A percentile compares a stretch with the other conserved stretches of the same genome.
Evolutionary conservation across 2,329 filamentous ascomycete species (phyloP).

Genomic region (Pyrenophora graminea): DNA sequence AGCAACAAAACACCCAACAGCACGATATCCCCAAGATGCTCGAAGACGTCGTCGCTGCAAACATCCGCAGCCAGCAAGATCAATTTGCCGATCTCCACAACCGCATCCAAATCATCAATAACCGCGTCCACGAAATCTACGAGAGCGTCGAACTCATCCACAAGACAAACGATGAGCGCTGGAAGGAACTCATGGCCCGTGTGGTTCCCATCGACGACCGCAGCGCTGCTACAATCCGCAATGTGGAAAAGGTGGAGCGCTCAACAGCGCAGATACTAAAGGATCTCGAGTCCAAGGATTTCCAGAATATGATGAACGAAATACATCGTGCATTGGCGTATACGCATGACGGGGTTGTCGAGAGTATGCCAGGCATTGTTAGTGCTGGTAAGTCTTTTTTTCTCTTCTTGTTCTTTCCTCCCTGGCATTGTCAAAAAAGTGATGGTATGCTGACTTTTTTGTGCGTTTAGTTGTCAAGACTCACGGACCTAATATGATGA

Average conservation of each 20-base stretch:
- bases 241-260: constrained; percentile 59
- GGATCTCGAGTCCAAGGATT: constrained; percentile 62
- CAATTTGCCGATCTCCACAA: constrained; percentile 87
- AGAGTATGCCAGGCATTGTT: constrained; percentile 56
- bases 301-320: constrained; percentile 58
- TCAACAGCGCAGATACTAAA: constrained; percentile 56
- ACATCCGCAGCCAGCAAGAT: constrained; percentile 51
- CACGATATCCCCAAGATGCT: constrained; percentile 45
- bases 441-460: constrained; percentile 18
- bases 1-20: constrained; percentile 11
- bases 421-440: neutral
- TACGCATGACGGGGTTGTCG: constrained; percentile 58
- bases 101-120: constrained; percentile 74
- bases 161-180: constrained; percentile 59
- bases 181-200: constrained; percentile 56
- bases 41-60: constrained; percentile 50
- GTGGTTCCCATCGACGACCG: constrained; percentile 40
- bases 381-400: constrained; percentile 51
- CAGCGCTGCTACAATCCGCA: constrained; percentile 48
- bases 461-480: constrained; percentile 53
- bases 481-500: constrained; percentile 61
- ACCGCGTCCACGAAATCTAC: constrained; percentile 68
- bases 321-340: constrained; percentile 59
- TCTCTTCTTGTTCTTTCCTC: neutral
- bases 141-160: constrained; percentile 59